Evolutionary conservation across 2,329 filamentous ascomycete genomes (phyloP).

Genomic region (Exophiala phaeomuriformis): DNA sequence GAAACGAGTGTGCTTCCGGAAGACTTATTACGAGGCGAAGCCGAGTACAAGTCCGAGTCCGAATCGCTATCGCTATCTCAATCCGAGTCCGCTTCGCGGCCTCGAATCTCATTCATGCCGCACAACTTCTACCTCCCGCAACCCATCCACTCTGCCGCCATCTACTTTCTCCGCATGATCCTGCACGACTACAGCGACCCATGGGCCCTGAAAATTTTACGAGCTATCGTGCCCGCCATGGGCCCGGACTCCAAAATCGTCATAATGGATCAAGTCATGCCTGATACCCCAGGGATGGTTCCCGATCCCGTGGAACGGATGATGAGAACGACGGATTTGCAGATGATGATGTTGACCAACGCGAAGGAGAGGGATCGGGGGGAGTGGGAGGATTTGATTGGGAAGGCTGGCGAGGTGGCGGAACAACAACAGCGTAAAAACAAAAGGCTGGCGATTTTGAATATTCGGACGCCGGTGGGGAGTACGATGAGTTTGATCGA

Average conservation of each 20-base stretch:
- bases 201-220: conserved; percentile 23
- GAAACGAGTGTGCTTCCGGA: conserved; percentile 13
- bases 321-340: conserved; percentile 35
- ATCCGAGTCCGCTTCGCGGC: not conserved
- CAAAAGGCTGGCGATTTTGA: conserved; percentile 13
- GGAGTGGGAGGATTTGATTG: conserved; percentile 17
- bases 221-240: conserved; percentile 24
- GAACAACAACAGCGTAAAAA: not conserved
- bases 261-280: conserved; percentile 19
- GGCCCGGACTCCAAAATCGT: conserved; percentile 16
- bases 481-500: conserved; percentile 23
- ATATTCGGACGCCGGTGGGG: conserved; percentile 12
- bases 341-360: conserved; percentile 47
- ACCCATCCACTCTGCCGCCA: conserved; percentile 24
- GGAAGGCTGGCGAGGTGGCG: conserved; percentile 6
- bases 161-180: conserved; percentile 27
- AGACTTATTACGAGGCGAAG: not conserved
- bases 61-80: too few relatives aligned
- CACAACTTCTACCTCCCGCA: conserved; percentile 28
- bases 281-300: conserved; percentile 6
- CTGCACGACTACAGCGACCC: conserved; percentile 28
- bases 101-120: conserved; percentile 22
- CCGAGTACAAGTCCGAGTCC: too few relatives aligned
- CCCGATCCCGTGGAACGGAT: conserved; percentile 15
- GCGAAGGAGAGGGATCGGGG: conserved; percentile 37